Conservation (phyloP, 202 grass and related monocot species). For the Miscanthus sacchariflorus region DNA sequence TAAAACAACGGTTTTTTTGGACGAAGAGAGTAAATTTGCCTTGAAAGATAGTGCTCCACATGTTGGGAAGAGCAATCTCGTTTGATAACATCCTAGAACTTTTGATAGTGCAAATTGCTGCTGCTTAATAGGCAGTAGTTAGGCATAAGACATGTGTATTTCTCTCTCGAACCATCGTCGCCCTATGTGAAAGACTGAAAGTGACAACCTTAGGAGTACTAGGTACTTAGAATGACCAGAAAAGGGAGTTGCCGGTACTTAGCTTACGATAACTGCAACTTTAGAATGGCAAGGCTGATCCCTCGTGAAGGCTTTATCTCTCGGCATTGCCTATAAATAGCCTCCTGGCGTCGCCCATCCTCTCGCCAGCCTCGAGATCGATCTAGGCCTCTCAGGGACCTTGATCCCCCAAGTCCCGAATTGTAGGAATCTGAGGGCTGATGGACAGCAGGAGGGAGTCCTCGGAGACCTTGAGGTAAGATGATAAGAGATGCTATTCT, state of each 20-base stretch:
- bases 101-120: too few species aligned
- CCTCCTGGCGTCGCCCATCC: neutral
- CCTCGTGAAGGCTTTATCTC: neutral
- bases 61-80: too few species aligned
- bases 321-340: conserved; percentile 63
- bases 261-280: conserved; percentile 36
- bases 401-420: neutral
- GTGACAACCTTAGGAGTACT: conserved; percentile 4
- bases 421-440: conserved; percentile 32
- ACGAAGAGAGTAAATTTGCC: too few species aligned
- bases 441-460: conserved; percentile 59
- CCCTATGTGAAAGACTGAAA: neutral
- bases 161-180: neutral
- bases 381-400: conserved; percentile 27
- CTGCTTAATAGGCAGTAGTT: too few species aligned
- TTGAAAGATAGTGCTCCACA: too few species aligned
- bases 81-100: too few species aligned
- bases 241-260: neutral
- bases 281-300: neutral
- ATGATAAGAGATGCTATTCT: conserved; percentile 47
- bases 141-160: neutral
- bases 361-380: conserved; percentile 43
- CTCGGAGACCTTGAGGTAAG: conserved; percentile 67
- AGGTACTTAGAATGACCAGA: neutral
- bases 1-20: too few species aligned